phyloP scores from a whole-genome alignment of 129 eudicot species.

The Cynara cardunculus region DNA sequence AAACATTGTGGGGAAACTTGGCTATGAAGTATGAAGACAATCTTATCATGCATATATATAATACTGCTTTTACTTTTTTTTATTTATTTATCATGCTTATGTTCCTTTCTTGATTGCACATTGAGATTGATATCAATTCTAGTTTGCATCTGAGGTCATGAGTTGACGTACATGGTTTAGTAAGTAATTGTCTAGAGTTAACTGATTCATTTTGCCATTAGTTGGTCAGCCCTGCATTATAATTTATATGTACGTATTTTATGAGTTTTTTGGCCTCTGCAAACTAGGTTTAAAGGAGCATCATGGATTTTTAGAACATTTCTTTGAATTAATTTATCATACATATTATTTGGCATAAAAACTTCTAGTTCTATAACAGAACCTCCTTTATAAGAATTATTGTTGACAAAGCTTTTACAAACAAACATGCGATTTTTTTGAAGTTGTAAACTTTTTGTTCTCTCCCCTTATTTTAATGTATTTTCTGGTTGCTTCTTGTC shows the following conservation, averaged over 20 bases:
- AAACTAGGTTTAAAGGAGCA: neutral
- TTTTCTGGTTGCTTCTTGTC: neutral
- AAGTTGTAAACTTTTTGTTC: neutral
- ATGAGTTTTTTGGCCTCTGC: neutral
- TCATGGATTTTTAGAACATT: neutral
- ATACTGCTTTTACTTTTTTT: conserved; percentile 6
- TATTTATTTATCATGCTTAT: neutral
- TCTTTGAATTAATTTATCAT: neutral
- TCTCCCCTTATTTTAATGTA: neutral
- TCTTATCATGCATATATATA: conserved; percentile 16
- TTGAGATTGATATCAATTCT: neutral
- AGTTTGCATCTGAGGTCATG: neutral
- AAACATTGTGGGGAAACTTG: conserved; percentile 48
- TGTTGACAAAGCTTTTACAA: neutral
- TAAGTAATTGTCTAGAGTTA: neutral
- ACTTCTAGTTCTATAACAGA: neutral
- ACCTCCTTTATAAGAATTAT: neutral
- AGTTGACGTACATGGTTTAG: neutral
- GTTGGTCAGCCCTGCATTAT: neutral
- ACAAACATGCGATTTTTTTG: neutral
- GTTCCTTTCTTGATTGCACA: neutral
- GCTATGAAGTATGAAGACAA: conserved; percentile 49
- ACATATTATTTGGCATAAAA: neutral
- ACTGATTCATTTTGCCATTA: neutral
- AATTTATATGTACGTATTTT: neutral